These are phyloP conservation scores for Condylostoma magnum DNA, from an alignment of 169 alveolate species.

Conservation along the genomic window DNA sequence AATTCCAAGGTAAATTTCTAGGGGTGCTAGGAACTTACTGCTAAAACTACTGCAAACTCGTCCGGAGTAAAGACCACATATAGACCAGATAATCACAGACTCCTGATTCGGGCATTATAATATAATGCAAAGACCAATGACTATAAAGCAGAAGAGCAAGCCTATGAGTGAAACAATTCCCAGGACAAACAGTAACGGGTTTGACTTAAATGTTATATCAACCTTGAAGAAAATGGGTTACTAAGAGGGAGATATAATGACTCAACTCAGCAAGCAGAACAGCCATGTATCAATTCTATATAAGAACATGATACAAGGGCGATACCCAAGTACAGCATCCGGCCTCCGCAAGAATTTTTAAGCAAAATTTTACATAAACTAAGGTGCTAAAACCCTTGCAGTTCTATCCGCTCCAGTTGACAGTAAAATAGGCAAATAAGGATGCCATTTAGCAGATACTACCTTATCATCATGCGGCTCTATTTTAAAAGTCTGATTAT, in stretches of 20 bases:
- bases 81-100: too few species aligned
- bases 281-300: constrained; percentile 7
- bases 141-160: too few species aligned
- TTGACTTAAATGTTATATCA: too few species aligned
- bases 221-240: constrained; percentile 18
- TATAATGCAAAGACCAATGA: too few species aligned
- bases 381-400: constrained; percentile 47
- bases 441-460: constrained; percentile 71
- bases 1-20: not conserved
- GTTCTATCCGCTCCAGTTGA: constrained; percentile 71
- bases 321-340: too few species aligned
- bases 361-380: too few species aligned
- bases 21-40: not conserved
- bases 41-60: not conserved
- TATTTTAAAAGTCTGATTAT: constrained; percentile 5
- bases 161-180: too few species aligned
- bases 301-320: constrained; percentile 9
- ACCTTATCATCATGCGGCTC: constrained; percentile 64
- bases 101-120: too few species aligned
- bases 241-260: constrained; percentile 1
- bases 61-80: constrained; percentile 8
- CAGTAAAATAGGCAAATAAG: constrained; percentile 58
- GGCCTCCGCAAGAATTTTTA: too few species aligned
- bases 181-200: too few species aligned
- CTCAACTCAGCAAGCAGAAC: not conserved